A percentile compares a stretch with the other conserved stretches of the same genome.
These are phyloP conservation scores for Fraxinus paxiana DNA, from an alignment of 305 asterid species.

Conservation along the genomic window DNA sequence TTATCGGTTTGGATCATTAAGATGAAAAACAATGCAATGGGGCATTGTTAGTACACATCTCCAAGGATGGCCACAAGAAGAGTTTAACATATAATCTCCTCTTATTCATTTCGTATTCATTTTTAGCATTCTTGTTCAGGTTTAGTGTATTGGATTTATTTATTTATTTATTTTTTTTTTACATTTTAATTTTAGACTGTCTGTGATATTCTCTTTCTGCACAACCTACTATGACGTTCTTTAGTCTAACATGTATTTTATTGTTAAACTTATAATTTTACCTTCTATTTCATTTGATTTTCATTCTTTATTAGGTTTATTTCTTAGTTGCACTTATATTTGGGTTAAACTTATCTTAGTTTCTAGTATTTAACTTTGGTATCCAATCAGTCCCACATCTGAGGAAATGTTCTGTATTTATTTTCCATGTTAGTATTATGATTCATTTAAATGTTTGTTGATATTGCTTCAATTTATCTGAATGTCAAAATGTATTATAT, in stretches of 20 bases:
- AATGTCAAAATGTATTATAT: background rate
- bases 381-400: background rate
- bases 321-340: background rate
- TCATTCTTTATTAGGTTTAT: background rate
- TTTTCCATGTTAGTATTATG: background rate
- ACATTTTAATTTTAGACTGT: background rate
- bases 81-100: background rate
- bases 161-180: background rate
- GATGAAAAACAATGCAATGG: background rate
- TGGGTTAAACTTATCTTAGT: slow-evolving; percentile 1
- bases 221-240: background rate
- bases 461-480: slow-evolving; percentile 5
- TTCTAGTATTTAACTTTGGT: background rate
- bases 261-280: background rate
- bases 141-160: background rate
- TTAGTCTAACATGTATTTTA: background rate
- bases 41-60: background rate
- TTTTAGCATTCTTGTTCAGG: background rate
- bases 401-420: background rate
- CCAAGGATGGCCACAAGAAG: background rate
- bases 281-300: background rate
- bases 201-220: background rate
- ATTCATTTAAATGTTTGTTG: background rate
- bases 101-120: background rate
- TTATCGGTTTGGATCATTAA: background rate